Conservation (phyloP, 441 rosid species). For the Mallotus repandus region DNA sequence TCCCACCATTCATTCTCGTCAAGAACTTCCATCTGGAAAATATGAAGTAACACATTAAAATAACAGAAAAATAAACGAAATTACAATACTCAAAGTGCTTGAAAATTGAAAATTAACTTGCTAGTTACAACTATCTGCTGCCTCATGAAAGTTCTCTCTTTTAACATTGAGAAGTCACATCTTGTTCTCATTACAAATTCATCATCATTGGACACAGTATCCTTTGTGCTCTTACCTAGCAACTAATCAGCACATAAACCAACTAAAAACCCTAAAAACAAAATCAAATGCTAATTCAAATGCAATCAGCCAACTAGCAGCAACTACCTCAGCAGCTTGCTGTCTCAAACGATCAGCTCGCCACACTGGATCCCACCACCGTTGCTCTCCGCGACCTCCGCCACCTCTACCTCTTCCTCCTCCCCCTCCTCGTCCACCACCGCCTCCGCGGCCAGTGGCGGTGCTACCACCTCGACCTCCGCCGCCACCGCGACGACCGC, state of each 20-base stretch:
- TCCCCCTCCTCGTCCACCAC: slow-evolving; percentile 43
- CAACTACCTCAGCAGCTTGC: slow-evolving; percentile 65
- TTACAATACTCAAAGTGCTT: too few relatives aligned
- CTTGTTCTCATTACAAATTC: background rate
- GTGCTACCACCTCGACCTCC: slow-evolving; percentile 11
- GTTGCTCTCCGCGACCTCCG: slow-evolving; percentile 83
- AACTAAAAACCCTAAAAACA: slow-evolving; percentile 12
- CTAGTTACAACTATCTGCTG: too few relatives aligned
- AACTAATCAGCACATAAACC: background rate
- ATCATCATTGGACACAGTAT: too few relatives aligned
- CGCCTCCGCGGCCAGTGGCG: slow-evolving; percentile 24
- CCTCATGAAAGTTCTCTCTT: too few relatives aligned
- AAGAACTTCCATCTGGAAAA: slow-evolving; percentile 64
- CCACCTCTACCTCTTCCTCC: slow-evolving; percentile 44
- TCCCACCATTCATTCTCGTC: slow-evolving; percentile 81
- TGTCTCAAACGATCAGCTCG: slow-evolving; percentile 88
- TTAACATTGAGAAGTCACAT: too few relatives aligned
- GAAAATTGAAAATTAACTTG: too few relatives aligned
- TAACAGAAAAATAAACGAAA: background rate
- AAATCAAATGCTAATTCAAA: background rate
- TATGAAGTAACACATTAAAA: background rate
- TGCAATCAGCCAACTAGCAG: background rate
- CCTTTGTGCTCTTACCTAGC: background rate
- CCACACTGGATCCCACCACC: slow-evolving; percentile 99
- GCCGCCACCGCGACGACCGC: slow-evolving; percentile 73